These are phyloP conservation scores for Fermentozyma sake DNA, from an alignment of 1,139 yeast species.

Conservation along the genomic window DNA sequence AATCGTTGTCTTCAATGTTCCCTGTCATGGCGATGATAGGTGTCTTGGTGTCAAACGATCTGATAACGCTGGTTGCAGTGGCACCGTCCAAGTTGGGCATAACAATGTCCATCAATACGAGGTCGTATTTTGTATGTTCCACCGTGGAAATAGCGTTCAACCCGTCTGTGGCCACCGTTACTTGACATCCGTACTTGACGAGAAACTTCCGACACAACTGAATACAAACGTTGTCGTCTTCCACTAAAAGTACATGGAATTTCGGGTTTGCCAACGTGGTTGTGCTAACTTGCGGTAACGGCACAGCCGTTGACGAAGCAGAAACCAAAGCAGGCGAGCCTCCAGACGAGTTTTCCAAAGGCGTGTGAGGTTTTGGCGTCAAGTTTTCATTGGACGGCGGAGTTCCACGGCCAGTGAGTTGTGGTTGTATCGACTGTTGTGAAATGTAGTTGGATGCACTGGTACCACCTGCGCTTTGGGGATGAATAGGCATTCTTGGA, in stretches of 20 bases:
- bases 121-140: conserved; percentile 71
- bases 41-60: conserved; percentile 76
- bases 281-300: conserved; percentile 13
- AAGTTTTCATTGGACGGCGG: conserved; percentile 11
- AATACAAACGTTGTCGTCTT: conserved; percentile 82
- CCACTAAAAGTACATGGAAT: conserved; percentile 75
- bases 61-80: conserved; percentile 80
- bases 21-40: conserved; percentile 96
- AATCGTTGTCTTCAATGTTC: conserved; percentile 74
- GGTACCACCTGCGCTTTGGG: too few species aligned
- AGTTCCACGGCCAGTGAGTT: conserved; percentile 12
- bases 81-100: conserved; percentile 96
- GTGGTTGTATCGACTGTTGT: too few species aligned
- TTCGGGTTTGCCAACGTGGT: conserved; percentile 37
- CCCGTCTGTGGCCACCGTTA: conserved; percentile 91
- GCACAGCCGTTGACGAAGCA: conserved; percentile 2
- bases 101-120: conserved; percentile 88
- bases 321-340: conserved; percentile 9
- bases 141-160: conserved; percentile 79
- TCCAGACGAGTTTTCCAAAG: conserved; percentile 6
- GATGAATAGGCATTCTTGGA: too few species aligned
- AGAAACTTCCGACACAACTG: conserved; percentile 74
- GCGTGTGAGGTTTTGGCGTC: conserved; percentile 11
- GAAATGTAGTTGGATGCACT: too few species aligned
- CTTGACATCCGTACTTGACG: conserved; percentile 85